Percentiles rank a stretch among this genome's conserved stretches.
These are phyloP conservation scores for Cladosporium sp. DNA, from an alignment of 2,329 filamentous ascomycete species.

Conservation along the genomic window DNA sequence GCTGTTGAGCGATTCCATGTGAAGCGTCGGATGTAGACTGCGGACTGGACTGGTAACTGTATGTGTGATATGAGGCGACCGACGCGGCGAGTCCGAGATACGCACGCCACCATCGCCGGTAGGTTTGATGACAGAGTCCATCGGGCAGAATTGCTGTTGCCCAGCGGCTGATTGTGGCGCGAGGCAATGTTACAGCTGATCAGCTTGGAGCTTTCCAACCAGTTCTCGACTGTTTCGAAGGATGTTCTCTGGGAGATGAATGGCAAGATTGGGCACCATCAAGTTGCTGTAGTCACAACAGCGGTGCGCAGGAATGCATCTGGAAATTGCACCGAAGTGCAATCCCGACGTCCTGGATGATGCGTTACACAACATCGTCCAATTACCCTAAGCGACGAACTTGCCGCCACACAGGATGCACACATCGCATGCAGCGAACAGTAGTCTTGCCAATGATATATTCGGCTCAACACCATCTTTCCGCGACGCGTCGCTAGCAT, in stretches of 20 bases:
- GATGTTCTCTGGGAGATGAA: neutral
- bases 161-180: neutral
- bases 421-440: constrained; percentile 38
- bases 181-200: neutral
- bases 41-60: constrained; percentile 35
- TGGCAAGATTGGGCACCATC: neutral
- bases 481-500: neutral
- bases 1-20: constrained; percentile 20
- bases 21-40: constrained; percentile 38
- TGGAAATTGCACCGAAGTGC: constrained; percentile 21
- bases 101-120: constrained; percentile 21
- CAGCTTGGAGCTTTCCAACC: neutral
- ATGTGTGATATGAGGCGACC: constrained; percentile 36
- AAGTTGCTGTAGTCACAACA: constrained; percentile 14
- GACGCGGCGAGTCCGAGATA: constrained; percentile 35
- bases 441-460: constrained; percentile 32
- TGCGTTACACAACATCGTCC: constrained; percentile 13
- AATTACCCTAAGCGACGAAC: constrained; percentile 31
- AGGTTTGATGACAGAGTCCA: constrained; percentile 3
- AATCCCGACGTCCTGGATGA: neutral
- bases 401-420: constrained; percentile 43
- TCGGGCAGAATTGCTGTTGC: constrained; percentile 11
- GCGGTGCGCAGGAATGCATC: constrained; percentile 26
- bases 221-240: neutral
- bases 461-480: constrained; percentile 21